Evolutionary conservation across 371 early-diverging fungal species (phyloP).

Genomic region (Rhizopus stolonifer): DNA sequence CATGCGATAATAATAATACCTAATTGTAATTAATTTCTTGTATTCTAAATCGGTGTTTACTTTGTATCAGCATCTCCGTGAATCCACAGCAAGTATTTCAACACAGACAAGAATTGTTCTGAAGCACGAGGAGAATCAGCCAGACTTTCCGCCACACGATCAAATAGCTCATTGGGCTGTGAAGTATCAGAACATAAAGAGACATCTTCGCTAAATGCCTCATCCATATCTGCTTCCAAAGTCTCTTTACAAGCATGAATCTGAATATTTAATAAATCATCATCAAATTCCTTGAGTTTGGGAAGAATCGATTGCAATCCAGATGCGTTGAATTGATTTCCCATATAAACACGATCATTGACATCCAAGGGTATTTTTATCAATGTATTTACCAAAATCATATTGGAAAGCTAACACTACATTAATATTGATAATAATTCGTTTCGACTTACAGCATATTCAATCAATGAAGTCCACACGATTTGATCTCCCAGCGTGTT

Average conservation of each 20-base stretch:
- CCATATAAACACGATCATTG: slow-evolving; percentile 69
- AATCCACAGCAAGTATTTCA: slow-evolving; percentile 72
- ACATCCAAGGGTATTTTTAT: slow-evolving; percentile 70
- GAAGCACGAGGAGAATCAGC: slow-evolving; percentile 64
- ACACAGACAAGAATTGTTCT: slow-evolving; percentile 65
- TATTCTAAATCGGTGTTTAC: slow-evolving; percentile 25
- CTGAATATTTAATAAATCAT: slow-evolving; percentile 67
- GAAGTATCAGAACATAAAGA: slow-evolving; percentile 23
- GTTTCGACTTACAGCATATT: slow-evolving; percentile 72
- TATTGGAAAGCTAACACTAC: slow-evolving; percentile 61
- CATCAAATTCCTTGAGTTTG: slow-evolving; percentile 66
- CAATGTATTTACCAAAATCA: slow-evolving; percentile 80
- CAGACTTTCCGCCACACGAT: slow-evolving; percentile 56
- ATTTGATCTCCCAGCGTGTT: slow-evolving; percentile 43
- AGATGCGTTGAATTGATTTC: slow-evolving; percentile 72
- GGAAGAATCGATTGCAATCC: slow-evolving; percentile 57
- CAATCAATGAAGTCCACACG: slow-evolving; percentile 71
- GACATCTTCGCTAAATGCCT: slow-evolving; percentile 26
- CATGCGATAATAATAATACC: slow-evolving; percentile 70
- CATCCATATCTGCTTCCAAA: slow-evolving; percentile 63
- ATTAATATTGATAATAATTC: not conserved
- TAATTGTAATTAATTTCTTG: slow-evolving; percentile 6
- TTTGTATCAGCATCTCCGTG: slow-evolving; percentile 65
- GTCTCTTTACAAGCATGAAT: slow-evolving; percentile 71
- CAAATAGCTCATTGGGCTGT: slow-evolving; percentile 71